Percentiles rank a stretch among this genome's conserved stretches.
Conservation (phyloP, 176 grass and related monocot genomes). For the Hordeum marinum region DNA sequence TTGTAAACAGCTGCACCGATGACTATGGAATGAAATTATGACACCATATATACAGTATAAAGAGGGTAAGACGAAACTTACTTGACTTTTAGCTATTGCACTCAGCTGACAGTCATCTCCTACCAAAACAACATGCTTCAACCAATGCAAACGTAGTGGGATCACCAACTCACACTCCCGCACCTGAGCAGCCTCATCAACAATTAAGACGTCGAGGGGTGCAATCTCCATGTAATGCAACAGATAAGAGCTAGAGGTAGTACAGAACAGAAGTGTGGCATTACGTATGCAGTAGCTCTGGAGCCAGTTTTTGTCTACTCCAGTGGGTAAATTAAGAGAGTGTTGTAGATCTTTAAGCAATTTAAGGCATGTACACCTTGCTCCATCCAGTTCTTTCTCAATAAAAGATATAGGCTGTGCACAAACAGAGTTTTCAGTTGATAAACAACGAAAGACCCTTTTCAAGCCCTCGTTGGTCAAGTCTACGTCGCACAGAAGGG, state of each 20-base stretch:
- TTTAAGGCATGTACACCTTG: conserved; percentile 36
- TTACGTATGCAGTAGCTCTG: conserved; percentile 54
- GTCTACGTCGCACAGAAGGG: conserved; percentile 29
- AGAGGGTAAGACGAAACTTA: too few relatives aligned
- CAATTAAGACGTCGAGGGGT: conserved; percentile 61
- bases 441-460: conserved; percentile 22
- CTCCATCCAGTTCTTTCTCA: conserved; percentile 31
- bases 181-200: conserved; percentile 80
- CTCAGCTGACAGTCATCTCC: conserved; percentile 77
- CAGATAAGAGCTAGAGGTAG: conserved; percentile 57
- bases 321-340: conserved; percentile 28
- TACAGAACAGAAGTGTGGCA: conserved; percentile 76
- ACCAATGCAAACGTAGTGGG: conserved; percentile 41
- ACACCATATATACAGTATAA: background rate
- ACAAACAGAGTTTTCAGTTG: background rate
- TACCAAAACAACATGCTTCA: conserved; percentile 73
- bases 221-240: conserved; percentile 43
- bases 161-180: conserved; percentile 77
- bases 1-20: background rate
- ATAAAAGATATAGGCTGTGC: background rate
- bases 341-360: conserved; percentile 40
- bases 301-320: conserved; percentile 25
- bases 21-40: too few relatives aligned
- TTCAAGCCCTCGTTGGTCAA: conserved; percentile 42
- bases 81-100: conserved; percentile 63